phyloP scores from a whole-genome alignment of 2,329 filamentous ascomycete genomes.

The Ophiostoma piceae region DNA sequence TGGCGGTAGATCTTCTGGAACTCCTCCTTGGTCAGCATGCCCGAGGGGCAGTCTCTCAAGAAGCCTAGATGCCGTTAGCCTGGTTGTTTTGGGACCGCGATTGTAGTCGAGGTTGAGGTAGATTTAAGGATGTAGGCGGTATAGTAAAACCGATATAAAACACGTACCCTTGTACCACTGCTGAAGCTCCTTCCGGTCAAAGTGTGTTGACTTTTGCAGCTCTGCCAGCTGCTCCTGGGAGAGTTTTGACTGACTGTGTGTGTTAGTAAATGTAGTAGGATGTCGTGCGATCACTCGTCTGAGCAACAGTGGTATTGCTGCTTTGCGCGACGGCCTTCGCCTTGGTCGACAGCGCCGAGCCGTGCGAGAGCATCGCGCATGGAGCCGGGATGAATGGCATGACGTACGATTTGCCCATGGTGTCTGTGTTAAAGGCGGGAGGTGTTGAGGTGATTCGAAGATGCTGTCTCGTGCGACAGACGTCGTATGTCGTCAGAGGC shows the following conservation, averaged over 20 bases:
- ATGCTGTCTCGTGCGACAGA: neutral
- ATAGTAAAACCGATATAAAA: constrained; percentile 5
- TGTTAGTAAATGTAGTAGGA: neutral
- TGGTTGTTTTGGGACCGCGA: neutral
- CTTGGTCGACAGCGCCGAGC: neutral
- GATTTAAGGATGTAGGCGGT: neutral
- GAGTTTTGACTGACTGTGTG: constrained; percentile 86
- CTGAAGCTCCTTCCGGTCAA: constrained; percentile 98
- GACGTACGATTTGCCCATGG: constrained; percentile 20
- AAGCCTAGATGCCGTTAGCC: constrained; percentile 58
- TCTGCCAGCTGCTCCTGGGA: constrained; percentile 93
- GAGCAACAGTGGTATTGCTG: neutral
- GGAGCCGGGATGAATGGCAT: neutral
- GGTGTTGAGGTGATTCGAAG: neutral
- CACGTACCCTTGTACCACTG: constrained; percentile 97
- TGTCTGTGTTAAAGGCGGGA: neutral
- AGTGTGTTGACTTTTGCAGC: constrained; percentile 94
- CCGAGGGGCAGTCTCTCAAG: constrained; percentile 94
- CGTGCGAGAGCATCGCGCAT: neutral
- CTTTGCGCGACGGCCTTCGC: neutral
- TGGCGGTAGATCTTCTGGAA: constrained; percentile 99
- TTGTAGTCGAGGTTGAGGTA: neutral
- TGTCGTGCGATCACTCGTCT: neutral
- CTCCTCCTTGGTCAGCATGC: constrained; percentile 95
- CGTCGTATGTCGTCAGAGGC: neutral